A percentile compares a stretch with the other conserved stretches of the same genome.
Evolutionary conservation across 139 green algal species (phyloP).

Genomic region (Haematococcus sp.): DNA sequence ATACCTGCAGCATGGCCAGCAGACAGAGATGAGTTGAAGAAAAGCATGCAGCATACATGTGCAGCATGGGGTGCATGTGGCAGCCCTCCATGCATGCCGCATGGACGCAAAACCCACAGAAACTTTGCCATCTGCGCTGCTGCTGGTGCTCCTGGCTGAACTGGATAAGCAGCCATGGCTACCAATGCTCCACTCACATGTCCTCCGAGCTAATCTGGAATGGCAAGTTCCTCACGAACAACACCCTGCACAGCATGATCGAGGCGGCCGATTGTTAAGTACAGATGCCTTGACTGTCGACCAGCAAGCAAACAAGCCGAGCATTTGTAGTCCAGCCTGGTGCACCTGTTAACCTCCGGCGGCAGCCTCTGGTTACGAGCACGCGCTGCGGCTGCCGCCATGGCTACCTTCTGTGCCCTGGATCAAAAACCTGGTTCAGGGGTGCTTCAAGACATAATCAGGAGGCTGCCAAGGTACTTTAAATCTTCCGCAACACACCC

Average conservation of each 20-base stretch:
- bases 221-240: constrained; percentile 94
- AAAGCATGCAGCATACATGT: no score
- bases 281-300: no score
- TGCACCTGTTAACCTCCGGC: constrained; percentile 37
- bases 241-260: constrained; percentile 69
- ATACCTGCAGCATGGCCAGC: constrained; percentile 9
- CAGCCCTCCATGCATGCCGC: no score
- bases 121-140: no score
- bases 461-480: no score
- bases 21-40: no score
- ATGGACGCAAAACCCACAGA: no score
- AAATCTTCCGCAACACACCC: no score
- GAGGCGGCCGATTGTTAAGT: neutral
- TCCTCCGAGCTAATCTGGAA: constrained; percentile 96
- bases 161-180: no score
- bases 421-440: neutral
- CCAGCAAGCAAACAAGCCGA: no score
- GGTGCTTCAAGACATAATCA: neutral
- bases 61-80: no score
- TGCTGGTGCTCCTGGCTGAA: no score
- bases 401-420: neutral
- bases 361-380: constrained; percentile 38
- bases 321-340: neutral
- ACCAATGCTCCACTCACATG: constrained; percentile 36
- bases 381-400: constrained; percentile 39